Percentiles rank a stretch among this genome's conserved stretches.
phyloP scores from a whole-genome alignment of 768 basidiomycete genomes.

The Fomitopsis pulvina region DNA sequence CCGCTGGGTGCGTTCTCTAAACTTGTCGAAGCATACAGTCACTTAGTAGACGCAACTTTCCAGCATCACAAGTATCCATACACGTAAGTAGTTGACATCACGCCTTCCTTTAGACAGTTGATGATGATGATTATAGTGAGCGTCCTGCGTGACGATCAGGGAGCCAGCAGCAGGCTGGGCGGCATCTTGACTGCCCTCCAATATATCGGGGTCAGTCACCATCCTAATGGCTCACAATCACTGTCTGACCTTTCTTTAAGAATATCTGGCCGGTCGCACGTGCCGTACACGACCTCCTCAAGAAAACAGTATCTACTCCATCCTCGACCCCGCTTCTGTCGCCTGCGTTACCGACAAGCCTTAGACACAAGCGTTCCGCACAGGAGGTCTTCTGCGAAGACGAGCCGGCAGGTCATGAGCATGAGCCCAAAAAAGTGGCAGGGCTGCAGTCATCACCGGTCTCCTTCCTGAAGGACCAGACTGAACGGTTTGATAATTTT shows the following conservation, averaged over 20 bases:
- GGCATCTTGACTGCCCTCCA: background rate
- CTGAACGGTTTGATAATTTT: background rate
- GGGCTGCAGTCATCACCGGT: background rate
- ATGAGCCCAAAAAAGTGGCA: background rate
- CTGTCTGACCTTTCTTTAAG: background rate
- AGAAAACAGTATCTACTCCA: background rate
- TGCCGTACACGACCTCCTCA: background rate
- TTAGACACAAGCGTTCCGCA: slow-evolving; percentile 4
- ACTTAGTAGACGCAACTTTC: no score
- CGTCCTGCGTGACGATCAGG: background rate
- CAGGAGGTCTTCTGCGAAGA: slow-evolving; percentile 4
- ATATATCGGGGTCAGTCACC: slow-evolving; percentile 1
- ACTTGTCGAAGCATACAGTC: no score
- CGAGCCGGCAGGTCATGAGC: background rate
- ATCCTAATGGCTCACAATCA: background rate
- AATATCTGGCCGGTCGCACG: background rate
- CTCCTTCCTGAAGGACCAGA: background rate
- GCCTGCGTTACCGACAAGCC: background rate
- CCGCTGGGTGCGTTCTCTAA: background rate
- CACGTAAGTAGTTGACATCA: no score
- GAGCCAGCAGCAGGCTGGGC: background rate
- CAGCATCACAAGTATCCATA: no score
- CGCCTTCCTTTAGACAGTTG: no score
- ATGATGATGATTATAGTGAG: background rate
- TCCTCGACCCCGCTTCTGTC: background rate